Conservation (phyloP, 306 rosid genomes). For the Corylus heterophylla region DNA sequence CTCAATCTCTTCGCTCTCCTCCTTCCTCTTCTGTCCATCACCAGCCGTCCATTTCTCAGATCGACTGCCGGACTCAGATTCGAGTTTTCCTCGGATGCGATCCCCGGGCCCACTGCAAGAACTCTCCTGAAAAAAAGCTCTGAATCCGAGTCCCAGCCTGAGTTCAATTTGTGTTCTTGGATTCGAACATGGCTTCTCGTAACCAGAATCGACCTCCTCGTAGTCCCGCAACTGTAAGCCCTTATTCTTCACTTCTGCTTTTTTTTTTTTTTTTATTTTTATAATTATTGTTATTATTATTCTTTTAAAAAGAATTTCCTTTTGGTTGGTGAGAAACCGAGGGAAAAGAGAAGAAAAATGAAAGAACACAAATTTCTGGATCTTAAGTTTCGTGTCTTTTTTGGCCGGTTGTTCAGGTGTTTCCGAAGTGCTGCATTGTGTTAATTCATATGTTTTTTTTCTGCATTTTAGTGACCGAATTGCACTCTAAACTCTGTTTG, state of each 20-base stretch:
- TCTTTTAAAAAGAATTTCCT: background rate
- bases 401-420: background rate
- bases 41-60: background rate
- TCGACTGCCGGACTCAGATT: background rate
- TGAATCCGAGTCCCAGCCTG: background rate
- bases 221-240: conserved; percentile 62
- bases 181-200: conserved; percentile 59
- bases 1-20: background rate
- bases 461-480: background rate
- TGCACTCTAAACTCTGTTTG: background rate
- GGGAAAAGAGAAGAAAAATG: background rate
- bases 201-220: conserved; percentile 86
- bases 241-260: background rate
- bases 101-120: background rate
- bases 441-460: background rate
- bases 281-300: no score
- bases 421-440: background rate
- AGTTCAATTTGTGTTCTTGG: background rate
- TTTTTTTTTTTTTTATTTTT: background rate
- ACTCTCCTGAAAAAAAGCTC: background rate
- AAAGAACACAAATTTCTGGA: background rate
- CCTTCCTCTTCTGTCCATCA: background rate
- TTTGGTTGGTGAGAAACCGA: conserved; percentile 10
- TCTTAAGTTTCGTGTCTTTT: background rate
- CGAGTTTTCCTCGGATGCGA: conserved; percentile 9